Evolutionary conservation across 164 flowering plant species (phyloP).

Genomic region (Magnolia officinalis): DNA sequence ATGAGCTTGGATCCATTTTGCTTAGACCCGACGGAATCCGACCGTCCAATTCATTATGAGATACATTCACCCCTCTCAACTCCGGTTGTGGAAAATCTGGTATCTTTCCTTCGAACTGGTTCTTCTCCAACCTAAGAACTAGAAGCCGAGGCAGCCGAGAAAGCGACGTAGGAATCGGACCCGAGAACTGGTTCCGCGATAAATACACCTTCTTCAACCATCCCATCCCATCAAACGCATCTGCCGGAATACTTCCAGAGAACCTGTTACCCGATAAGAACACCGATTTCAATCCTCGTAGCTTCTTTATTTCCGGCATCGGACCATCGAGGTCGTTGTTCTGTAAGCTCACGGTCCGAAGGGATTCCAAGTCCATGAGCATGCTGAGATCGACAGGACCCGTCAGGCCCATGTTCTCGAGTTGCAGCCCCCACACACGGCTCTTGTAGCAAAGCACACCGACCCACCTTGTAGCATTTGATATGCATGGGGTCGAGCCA

Average conservation of each 20-base stretch:
- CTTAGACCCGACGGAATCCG: constrained; percentile 27
- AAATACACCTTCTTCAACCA: constrained; percentile 36
- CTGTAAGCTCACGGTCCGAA: constrained; percentile 38
- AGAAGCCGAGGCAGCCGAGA: constrained; percentile 17
- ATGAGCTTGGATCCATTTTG: constrained; percentile 27
- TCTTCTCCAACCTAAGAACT: constrained; percentile 41
- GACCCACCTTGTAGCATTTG: neutral
- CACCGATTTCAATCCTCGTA: constrained; percentile 8
- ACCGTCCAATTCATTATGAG: constrained; percentile 47
- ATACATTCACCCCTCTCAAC: constrained; percentile 40
- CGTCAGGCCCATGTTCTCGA: constrained; percentile 25
- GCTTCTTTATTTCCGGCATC: constrained; percentile 20
- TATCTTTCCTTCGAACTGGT: constrained; percentile 36
- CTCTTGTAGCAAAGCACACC: constrained; percentile 6
- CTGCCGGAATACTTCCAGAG: constrained; percentile 11
- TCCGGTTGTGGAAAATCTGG: constrained; percentile 37
- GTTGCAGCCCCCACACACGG: constrained; percentile 5
- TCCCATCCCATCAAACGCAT: constrained; percentile 31
- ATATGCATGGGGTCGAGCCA: constrained; percentile 3
- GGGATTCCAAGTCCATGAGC: constrained; percentile 30
- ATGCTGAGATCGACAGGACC: constrained; percentile 27
- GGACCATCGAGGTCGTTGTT: constrained; percentile 37
- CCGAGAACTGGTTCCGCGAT: constrained; percentile 38
- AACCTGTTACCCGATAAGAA: constrained; percentile 11
- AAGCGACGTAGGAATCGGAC: constrained; percentile 35